Percentiles rank a stretch among this genome's conserved stretches.
Evolutionary conservation across 1,139 yeast species (phyloP).

Genomic region (Yueomyces sp.): DNA sequence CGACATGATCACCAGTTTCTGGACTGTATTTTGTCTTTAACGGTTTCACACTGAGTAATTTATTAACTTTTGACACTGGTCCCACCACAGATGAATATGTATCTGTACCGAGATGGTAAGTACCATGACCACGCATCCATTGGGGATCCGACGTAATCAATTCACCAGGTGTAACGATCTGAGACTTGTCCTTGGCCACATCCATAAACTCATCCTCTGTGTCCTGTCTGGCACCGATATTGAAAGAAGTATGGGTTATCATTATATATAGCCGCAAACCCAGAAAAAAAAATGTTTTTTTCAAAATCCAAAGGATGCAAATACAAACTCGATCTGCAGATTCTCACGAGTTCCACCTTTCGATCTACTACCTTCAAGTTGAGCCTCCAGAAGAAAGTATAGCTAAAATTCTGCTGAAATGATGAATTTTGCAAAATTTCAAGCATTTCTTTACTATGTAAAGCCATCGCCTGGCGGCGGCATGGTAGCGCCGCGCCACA

Average conservation of each 20-base stretch:
- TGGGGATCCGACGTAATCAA: constrained; percentile 86
- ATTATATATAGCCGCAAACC: no score
- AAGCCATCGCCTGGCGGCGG: no score
- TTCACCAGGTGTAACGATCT: constrained; percentile 91
- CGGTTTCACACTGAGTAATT: constrained; percentile 75
- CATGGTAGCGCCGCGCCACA: no score
- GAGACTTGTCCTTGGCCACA: constrained; percentile 13
- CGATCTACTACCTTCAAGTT: no score
- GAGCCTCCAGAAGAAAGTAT: no score
- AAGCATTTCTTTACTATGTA: no score
- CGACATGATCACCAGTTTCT: constrained; percentile 91
- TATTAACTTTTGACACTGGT: constrained; percentile 71
- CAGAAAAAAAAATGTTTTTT: background rate
- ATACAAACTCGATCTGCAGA: no score
- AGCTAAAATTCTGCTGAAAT: no score
- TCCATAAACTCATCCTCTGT: constrained; percentile 11
- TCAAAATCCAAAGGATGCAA: background rate
- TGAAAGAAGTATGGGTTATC: no score
- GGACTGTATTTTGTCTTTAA: constrained; percentile 80
- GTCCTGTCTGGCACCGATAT: constrained; percentile 1
- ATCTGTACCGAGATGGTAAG: constrained; percentile 54
- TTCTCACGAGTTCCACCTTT: no score
- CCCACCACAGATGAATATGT: constrained; percentile 94
- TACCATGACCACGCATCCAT: constrained; percentile 99
- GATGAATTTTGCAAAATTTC: no score